Base-by-base conservation (phyloP, 768 basidiomycete species). In the Amanita thiersii region DNA sequence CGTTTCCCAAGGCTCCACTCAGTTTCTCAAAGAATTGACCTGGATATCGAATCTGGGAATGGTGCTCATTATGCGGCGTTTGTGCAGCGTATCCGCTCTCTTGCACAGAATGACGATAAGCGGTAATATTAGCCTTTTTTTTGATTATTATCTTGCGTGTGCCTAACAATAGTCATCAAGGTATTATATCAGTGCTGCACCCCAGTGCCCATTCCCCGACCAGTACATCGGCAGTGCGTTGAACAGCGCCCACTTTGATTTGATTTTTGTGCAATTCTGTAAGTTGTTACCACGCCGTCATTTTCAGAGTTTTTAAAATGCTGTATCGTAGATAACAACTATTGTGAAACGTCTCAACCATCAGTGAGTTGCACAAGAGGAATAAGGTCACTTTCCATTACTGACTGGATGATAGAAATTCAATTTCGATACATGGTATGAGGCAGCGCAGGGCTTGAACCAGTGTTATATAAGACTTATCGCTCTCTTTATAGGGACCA, bases 261-360 rank as follows among this genome's bases (percentile, higher is more conserved):
- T 79, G 1, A 61, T 86, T 44, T 83, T 79, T 52, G 81, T 85
- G 25, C 83, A 83, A 54, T 81, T 85, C 55, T 76, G 73, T 72
- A 51, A 46, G 68, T 52, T n/a, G n/a, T n/a, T n/a, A n/a, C n/a
- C n/a, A n/a, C n/a, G n/a, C n/a, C n/a, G n/a, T n/a, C n/a, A n/a
- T n/a, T n/a, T n/a, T n/a, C n/a, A n/a, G n/a, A n/a, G n/a, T n/a
- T n/a, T 41, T 33, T 47, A 40, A 25, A 45, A 32, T 20, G 26
- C 37, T 37, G 31, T 37, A 20, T 24, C 31, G n/a, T n/a, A 66
- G 66, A 70, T 44, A 81, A 81, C 56, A 82, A 81, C 55, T 76
- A 62, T 52, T 82, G 79, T 48, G 70, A 62, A 52, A 57, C 57
- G 5, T 66, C 65, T 7, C 49, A 38, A 20, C 63, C 62, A 38